Evolutionary conservation across 139 green algal genomes (phyloP), one percentile per base, ranked within the genome.

Genomic region (Coccomyxa sp.): DNA sequence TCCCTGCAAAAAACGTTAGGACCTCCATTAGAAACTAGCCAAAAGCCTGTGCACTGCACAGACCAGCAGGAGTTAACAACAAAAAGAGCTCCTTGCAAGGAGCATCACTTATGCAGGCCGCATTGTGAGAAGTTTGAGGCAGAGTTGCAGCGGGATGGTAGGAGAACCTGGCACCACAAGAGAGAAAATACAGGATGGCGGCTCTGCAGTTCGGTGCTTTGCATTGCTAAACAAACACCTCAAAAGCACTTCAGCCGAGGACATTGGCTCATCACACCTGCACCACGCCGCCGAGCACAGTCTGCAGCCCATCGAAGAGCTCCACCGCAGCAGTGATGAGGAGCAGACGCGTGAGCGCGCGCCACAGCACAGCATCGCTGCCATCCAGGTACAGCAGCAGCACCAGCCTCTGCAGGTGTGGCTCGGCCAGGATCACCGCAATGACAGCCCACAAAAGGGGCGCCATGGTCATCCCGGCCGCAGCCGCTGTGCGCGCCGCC

Each of bases 291-390:
- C 80, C 79, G 30, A 92, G 84, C 67, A 92, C 84, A 21, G 88
- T 89, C 84, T 90, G 89, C 23, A 80, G 10, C 0, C 86, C 90
- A 38, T 91, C 88, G 28, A 91, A 85, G 18, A 91, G 80, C 71
- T 85, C 83, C 27, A 93, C 79, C 58, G 86, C 74, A 11, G 86
- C 88, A 27, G 91, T 88, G 60, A 91, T 79, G 58, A 79, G 59
- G 76, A 93, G 86, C 78, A 93, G 90, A 21, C n/a, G 75, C 21
- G 67, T 74, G 59, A 93, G 85, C 68, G 82, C 77, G 17, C 51
- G 32, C 86, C 89, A 76, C 82, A 93, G 85, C 51, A 58, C 38
- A 3, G 79, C 38, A 58, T 90, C 88, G 17, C 31, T 51, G 14
- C 80, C 79, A 51, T 81, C 81, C 0, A 83, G 88, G 85, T 90